Conservation (phyloP, 2,329 filamentous ascomycete genomes). For the Penicillium sp. region DNA sequence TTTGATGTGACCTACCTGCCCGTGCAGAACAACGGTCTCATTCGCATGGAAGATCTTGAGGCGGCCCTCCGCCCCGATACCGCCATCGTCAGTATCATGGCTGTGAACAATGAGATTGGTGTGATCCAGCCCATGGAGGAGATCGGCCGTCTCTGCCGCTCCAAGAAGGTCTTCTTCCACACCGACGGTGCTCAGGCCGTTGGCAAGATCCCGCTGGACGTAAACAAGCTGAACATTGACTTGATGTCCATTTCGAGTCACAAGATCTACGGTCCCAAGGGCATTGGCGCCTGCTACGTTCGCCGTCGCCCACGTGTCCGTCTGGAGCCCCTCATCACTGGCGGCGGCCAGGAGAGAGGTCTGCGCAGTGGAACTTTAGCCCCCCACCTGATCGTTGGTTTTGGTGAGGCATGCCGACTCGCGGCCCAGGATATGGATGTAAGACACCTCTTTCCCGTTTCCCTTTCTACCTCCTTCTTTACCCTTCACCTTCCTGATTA, state of each 20-base stretch:
- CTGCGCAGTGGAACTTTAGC: conserved; percentile 92
- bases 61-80: conserved; percentile 91
- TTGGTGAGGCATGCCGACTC: conserved; percentile 93
- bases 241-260: conserved; percentile 98
- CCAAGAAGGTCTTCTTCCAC: conserved; percentile 97
- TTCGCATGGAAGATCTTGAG: conserved; percentile 82
- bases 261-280: conserved; percentile 98
- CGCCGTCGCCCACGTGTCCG: conserved; percentile 90
- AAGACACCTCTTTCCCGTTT: conserved; percentile 48
- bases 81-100: conserved; percentile 93
- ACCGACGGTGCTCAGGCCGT: conserved; percentile 95
- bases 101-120: conserved; percentile 99
- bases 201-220: conserved; percentile 96
- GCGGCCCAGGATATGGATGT: conserved; percentile 89
- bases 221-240: conserved; percentile 97
- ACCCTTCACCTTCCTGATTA: conserved; percentile 66
- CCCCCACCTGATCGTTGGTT: conserved; percentile 84
- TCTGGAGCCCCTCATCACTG: conserved; percentile 92
- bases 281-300: conserved; percentile 94
- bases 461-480: conserved; percentile 27
- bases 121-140: conserved; percentile 96
- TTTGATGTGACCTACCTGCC: conserved; percentile 97
- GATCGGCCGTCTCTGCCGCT: conserved; percentile 89
- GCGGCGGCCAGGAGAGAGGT: conserved; percentile 94
- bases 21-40: conserved; percentile 82